Conservation (phyloP, 805 yeast genomes). For the Kodamaea sagamina region DNA sequence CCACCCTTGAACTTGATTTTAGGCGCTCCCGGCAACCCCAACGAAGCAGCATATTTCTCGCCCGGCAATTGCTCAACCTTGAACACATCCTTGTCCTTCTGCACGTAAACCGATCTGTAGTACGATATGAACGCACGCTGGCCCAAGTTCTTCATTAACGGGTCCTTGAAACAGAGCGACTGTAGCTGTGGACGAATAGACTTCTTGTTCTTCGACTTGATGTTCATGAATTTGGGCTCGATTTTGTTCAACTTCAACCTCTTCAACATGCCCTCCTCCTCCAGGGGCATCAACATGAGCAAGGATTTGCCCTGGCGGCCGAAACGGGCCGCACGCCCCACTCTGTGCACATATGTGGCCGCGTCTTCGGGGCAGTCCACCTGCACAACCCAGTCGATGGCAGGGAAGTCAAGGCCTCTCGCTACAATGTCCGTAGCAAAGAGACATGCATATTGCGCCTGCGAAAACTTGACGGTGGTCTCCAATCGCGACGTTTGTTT, state of each 20-base stretch:
- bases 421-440: slow-evolving; percentile 93
- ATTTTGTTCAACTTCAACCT: slow-evolving; percentile 64
- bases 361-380: slow-evolving; percentile 89
- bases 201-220: slow-evolving; percentile 71
- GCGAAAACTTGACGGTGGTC: slow-evolving; percentile 73
- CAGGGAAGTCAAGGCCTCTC: slow-evolving; percentile 89
- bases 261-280: slow-evolving; percentile 72
- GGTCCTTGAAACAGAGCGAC: slow-evolving; percentile 86
- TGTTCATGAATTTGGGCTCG: slow-evolving; percentile 68
- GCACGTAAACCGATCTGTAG: slow-evolving; percentile 79
- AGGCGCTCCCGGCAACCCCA: slow-evolving; percentile 97
- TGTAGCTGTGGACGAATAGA: slow-evolving; percentile 83
- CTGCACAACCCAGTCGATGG: slow-evolving; percentile 93
- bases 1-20: slow-evolving; percentile 70
- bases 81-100: slow-evolving; percentile 85
- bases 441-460: slow-evolving; percentile 76
- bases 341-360: slow-evolving; percentile 88
- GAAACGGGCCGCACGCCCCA: slow-evolving; percentile 86
- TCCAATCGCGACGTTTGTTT: slow-evolving; percentile 88
- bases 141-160: slow-evolving; percentile 88
- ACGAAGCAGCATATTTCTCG: slow-evolving; percentile 80
- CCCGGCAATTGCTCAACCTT: slow-evolving; percentile 73
- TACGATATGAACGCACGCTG: slow-evolving; percentile 96
- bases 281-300: slow-evolving; percentile 79
- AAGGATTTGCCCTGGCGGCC: slow-evolving; percentile 83